phyloP scores from a whole-genome alignment of 1,284 basidiomycete species.

The Puccinia hordei region DNA sequence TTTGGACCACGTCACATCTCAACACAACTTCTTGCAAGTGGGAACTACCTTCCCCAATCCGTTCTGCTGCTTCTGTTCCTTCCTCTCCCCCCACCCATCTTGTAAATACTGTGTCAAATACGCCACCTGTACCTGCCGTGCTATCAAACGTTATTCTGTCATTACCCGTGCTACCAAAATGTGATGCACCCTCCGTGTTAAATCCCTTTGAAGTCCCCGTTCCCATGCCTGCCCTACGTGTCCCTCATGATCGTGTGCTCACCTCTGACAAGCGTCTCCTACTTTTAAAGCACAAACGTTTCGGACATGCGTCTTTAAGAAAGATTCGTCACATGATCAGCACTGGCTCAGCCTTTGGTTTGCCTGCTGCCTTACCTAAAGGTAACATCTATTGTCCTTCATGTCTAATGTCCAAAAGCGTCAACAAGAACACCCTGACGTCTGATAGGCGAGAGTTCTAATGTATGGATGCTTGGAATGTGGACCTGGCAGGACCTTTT shows the following conservation, averaged over 20 bases:
- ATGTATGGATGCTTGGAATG: not conserved
- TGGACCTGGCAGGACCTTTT: conserved; percentile 7
- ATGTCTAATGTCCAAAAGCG: not conserved
- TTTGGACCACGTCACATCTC: not conserved
- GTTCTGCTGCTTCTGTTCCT: not conserved
- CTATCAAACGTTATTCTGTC: not conserved
- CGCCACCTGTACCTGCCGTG: not conserved
- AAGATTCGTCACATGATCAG: not conserved
- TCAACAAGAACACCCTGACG: not conserved
- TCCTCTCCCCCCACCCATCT: not conserved
- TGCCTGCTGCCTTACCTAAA: not conserved
- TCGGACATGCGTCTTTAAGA: not conserved
- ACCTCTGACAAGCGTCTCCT: not conserved
- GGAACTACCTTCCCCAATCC: not conserved
- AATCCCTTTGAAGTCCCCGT: not conserved
- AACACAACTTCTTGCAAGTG: not conserved
- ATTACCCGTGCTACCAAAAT: not conserved
- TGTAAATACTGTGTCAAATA: not conserved
- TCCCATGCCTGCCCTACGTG: not conserved
- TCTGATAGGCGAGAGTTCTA: not conserved
- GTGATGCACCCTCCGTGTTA: too few species aligned
- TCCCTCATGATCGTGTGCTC: not conserved
- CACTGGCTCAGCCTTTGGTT: not conserved
- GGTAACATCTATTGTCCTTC: not conserved
- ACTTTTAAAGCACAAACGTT: not conserved